Evolutionary conservation across 352 stramenopile species (phyloP).

Genomic region (Phytopythium vexans): DNA sequence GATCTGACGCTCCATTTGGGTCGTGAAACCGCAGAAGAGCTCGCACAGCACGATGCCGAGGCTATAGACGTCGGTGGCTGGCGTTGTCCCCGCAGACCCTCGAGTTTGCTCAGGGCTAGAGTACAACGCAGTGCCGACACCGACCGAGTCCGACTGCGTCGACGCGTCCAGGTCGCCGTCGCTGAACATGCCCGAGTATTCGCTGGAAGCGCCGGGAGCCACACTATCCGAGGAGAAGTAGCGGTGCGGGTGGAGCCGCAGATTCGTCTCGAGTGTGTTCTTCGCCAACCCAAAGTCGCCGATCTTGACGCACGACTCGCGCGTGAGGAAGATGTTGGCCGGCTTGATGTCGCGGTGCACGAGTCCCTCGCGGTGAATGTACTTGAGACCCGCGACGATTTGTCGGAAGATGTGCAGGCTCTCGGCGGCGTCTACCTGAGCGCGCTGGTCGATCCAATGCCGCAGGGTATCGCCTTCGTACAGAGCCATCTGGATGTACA

Average conservation of each 20-base stretch:
- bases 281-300: constrained; percentile 81
- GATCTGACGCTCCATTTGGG: constrained; percentile 75
- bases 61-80: constrained; percentile 70
- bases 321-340: constrained; percentile 78
- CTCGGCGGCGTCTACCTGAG: constrained; percentile 31
- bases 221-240: constrained; percentile 45
- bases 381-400: constrained; percentile 68
- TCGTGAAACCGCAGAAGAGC: constrained; percentile 70
- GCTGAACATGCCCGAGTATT: constrained; percentile 7
- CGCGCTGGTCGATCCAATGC: constrained; percentile 68
- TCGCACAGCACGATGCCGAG: constrained; percentile 73
- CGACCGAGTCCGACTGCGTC: constrained; percentile 54
- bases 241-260: constrained; percentile 51
- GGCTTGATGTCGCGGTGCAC: constrained; percentile 83
- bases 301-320: constrained; percentile 75
- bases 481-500: constrained; percentile 94
- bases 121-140: constrained; percentile 70
- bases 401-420: constrained; percentile 75
- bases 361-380: constrained; percentile 70
- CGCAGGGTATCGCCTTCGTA: constrained; percentile 89
- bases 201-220: constrained; percentile 8
- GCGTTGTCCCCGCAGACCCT: constrained; percentile 34
- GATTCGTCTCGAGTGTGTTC: constrained; percentile 53
- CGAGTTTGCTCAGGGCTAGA: constrained; percentile 67
- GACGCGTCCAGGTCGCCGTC: constrained; percentile 24